phyloP scores from a whole-genome alignment of 1,284 basidiomycete genomes.

The Lignosus rhinocerotis region DNA sequence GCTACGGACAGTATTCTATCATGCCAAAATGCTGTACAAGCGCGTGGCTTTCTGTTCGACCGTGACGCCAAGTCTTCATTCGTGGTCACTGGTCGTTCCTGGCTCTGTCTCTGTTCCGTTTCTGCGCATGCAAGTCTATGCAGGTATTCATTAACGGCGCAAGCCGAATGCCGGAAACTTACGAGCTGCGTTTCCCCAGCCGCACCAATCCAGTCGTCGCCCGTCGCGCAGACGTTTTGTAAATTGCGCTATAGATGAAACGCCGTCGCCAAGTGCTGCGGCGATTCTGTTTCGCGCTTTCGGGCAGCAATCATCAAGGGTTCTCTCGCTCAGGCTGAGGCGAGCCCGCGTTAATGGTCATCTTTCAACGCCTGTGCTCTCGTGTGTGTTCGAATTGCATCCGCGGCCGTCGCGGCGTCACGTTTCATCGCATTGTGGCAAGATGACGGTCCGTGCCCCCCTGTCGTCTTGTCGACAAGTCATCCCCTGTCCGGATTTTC shows the following conservation, averaged over 20 bases:
- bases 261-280: constrained; percentile 15
- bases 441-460: constrained; percentile 4
- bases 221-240: constrained; percentile 10
- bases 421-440: constrained; percentile 18
- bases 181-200: background rate
- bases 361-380: background rate
- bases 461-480: constrained; percentile 22
- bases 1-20: constrained; percentile 2
- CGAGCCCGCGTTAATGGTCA: background rate
- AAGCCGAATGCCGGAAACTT: background rate
- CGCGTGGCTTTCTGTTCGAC: constrained; percentile 1
- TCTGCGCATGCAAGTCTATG: background rate
- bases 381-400: constrained; percentile 1
- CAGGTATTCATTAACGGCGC: background rate
- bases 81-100: background rate
- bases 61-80: no score
- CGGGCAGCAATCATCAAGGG: background rate
- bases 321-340: background rate
- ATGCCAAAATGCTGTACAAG: constrained; percentile 12
- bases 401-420: constrained; percentile 3
- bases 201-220: constrained; percentile 6
- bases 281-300: background rate
- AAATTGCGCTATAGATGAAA: constrained; percentile 14
- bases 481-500: constrained; percentile 20
- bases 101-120: constrained; percentile 1